Evolutionary conservation across 2,329 filamentous ascomycete genomes (phyloP).

Genomic region (Fusarium sp.): DNA sequence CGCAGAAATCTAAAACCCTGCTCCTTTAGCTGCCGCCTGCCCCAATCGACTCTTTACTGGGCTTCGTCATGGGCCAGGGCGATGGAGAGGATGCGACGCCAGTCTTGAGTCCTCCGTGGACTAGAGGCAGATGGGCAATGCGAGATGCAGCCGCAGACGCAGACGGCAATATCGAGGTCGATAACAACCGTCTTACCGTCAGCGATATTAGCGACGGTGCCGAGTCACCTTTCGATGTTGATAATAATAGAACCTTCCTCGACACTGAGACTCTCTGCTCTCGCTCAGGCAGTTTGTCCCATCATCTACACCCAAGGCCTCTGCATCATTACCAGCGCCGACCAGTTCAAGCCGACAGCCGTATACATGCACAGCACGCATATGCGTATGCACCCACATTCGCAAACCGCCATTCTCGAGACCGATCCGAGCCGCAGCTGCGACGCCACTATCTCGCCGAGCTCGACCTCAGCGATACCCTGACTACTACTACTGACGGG

Average conservation of each 20-base stretch:
- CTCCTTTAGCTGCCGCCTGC: constrained; percentile 23
- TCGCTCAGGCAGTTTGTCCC: constrained; percentile 34
- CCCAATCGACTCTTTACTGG: constrained; percentile 31
- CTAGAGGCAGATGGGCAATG: constrained; percentile 31
- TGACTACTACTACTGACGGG: constrained; percentile 5
- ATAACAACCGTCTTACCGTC: constrained; percentile 29
- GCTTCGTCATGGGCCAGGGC: constrained; percentile 44
- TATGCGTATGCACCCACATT: constrained; percentile 36
- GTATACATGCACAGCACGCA: constrained; percentile 31
- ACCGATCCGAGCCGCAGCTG: constrained; percentile 28
- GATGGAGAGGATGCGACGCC: constrained; percentile 37
- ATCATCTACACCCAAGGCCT: constrained; percentile 35
- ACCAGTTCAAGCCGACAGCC: constrained; percentile 21
- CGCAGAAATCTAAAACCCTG: constrained; percentile 38
- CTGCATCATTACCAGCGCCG: constrained; percentile 33
- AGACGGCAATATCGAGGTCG: constrained; percentile 23
- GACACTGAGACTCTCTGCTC: constrained; percentile 46
- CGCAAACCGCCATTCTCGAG: constrained; percentile 33
- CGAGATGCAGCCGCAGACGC: constrained; percentile 27
- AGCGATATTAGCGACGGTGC: constrained; percentile 24
- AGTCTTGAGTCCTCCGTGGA: constrained; percentile 38
- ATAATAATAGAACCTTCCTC: constrained; percentile 45
- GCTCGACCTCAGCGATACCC: constrained; percentile 22
- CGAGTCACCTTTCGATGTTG: constrained; percentile 30
- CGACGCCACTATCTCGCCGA: constrained; percentile 28